These are phyloP conservation scores for Adenanthera pavonina DNA, from an alignment of 306 rosid genomes.

Conservation along the genomic window DNA sequence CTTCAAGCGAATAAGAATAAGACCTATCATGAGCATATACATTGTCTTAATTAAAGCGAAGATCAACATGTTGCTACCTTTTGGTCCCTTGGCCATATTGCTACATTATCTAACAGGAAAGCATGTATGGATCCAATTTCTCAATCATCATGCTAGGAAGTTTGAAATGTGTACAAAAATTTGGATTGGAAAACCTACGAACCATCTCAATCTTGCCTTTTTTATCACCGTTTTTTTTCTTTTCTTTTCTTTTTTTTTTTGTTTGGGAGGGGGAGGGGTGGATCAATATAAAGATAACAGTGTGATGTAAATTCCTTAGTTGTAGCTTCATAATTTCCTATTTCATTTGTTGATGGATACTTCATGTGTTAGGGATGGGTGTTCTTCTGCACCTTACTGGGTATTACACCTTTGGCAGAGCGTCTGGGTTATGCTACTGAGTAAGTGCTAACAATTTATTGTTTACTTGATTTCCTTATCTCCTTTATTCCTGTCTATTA, in stretches of 20 bases:
- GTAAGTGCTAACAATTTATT: conserved; percentile 49
- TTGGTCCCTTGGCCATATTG: conserved; percentile 84
- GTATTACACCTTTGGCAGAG: conserved; percentile 86
- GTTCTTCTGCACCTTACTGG: conserved; percentile 78
- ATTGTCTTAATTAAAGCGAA: conserved; percentile 72
- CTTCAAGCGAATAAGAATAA: conserved; percentile 39
- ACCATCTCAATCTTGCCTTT: neutral
- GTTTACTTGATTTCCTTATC: neutral
- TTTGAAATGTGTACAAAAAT: neutral
- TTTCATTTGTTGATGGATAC: conserved; percentile 3
- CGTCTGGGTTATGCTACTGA: conserved; percentile 91
- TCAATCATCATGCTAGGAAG: conserved; percentile 12
- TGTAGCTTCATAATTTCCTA: neutral
- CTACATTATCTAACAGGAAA: conserved; percentile 63
- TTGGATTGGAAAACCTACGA: neutral
- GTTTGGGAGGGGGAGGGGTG: too few relatives aligned
- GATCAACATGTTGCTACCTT: conserved; percentile 78
- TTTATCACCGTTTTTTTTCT: too few relatives aligned
- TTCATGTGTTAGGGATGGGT: conserved; percentile 72
- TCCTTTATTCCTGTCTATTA: conserved; percentile 4
- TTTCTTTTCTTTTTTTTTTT: too few relatives aligned
- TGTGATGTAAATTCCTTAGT: neutral
- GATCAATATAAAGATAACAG: neutral
- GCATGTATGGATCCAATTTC: conserved; percentile 59
- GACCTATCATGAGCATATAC: conserved; percentile 57